Evolutionary conservation across 2,329 filamentous ascomycete genomes (phyloP).

Genomic region (Pseudogymnoascus sp.): DNA sequence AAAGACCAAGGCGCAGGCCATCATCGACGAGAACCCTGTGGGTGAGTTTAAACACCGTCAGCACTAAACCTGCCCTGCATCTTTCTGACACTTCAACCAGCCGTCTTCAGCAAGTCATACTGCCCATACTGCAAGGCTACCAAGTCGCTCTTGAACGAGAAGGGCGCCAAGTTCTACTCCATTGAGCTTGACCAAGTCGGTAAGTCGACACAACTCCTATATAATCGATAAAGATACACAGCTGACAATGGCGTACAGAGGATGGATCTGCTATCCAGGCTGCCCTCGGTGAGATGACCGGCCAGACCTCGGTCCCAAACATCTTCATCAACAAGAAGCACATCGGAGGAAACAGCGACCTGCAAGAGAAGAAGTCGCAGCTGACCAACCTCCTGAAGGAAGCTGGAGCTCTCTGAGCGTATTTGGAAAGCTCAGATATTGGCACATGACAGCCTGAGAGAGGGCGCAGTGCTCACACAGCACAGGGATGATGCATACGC

Average conservation of each 20-base stretch:
- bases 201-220: constrained; percentile 39
- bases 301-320: constrained; percentile 88
- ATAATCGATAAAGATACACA: background rate
- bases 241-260: constrained; percentile 39
- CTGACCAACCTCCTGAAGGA: constrained; percentile 57
- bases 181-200: constrained; percentile 81
- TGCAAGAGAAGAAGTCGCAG: constrained; percentile 59
- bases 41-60: constrained; percentile 42
- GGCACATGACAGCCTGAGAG: background rate
- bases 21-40: constrained; percentile 86
- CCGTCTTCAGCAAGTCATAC: constrained; percentile 95
- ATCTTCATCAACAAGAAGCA: constrained; percentile 87
- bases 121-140: constrained; percentile 84
- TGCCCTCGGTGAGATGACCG: constrained; percentile 70
- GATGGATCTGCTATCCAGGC: constrained; percentile 78
- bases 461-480: background rate
- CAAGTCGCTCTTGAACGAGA: constrained; percentile 64
- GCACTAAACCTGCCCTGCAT: background rate
- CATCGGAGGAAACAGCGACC: constrained; percentile 91
- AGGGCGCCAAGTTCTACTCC: constrained; percentile 63
- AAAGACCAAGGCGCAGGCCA: constrained; percentile 71
- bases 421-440: background rate
- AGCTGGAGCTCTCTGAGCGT: constrained; percentile 50
- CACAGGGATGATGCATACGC: background rate
- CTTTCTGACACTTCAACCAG: constrained; percentile 33